A percentile compares a stretch with the other conserved stretches of the same genome.
Conservation (phyloP, 352 stramenopile genomes). For the Achlya hypogyna region DNA sequence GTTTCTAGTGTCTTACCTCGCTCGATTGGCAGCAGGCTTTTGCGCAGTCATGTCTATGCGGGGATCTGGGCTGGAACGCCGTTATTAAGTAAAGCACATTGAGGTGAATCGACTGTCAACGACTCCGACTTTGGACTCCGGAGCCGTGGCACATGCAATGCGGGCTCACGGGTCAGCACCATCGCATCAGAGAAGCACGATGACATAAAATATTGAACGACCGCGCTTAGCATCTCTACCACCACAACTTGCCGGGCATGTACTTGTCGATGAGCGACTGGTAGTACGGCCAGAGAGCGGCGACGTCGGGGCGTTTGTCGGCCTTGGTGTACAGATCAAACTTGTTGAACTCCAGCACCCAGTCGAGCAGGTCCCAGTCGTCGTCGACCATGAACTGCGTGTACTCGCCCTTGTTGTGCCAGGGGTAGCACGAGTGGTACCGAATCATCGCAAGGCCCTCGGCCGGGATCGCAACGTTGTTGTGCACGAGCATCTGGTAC, state of each 20-base stretch:
- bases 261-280: constrained; percentile 89
- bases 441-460: constrained; percentile 90
- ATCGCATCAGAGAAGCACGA: no score
- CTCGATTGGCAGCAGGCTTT: no score
- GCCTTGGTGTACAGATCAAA: constrained; percentile 93
- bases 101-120: no score
- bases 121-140: no score
- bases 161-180: no score
- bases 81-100: no score
- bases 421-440: constrained; percentile 91
- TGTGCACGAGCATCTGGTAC: constrained; percentile 90
- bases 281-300: constrained; percentile 89
- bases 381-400: constrained; percentile 76
- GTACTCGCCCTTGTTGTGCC: constrained; percentile 91
- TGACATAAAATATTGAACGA: neutral
- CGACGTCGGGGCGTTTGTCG: constrained; percentile 60
- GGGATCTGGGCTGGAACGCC: no score
- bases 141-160: no score
- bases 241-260: constrained; percentile 57
- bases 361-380: constrained; percentile 82
- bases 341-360: constrained; percentile 90
- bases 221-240: constrained; percentile 29
- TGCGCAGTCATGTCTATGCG: no score
- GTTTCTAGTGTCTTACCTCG: no score
- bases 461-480: constrained; percentile 76